Evolutionary conservation across 2,329 filamentous ascomycete genomes (phyloP).

Genomic region (Fusarium sp.): DNA sequence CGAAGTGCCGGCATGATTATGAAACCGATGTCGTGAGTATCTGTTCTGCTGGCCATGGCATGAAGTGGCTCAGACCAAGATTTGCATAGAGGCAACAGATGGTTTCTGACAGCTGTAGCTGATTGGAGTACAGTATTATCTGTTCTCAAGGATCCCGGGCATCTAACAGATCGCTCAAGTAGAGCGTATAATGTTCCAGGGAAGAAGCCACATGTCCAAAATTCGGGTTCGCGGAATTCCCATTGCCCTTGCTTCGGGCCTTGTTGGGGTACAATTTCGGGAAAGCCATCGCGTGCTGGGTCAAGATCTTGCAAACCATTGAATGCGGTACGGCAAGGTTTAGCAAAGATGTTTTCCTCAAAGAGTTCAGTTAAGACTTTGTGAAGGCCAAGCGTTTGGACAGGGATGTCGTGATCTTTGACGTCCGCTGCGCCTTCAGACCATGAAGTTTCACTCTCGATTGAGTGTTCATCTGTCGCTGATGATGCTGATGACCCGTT

Average conservation of each 20-base stretch:
- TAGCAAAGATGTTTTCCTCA: constrained; percentile 14
- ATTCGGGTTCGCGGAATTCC: constrained; percentile 52
- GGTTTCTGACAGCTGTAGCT: neutral
- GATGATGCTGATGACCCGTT: neutral
- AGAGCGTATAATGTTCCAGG: constrained; percentile 56
- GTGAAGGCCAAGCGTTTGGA: neutral
- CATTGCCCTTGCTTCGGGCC: constrained; percentile 50
- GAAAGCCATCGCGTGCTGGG: constrained; percentile 38
- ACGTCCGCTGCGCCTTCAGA: neutral
- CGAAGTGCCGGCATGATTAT: constrained; percentile 65
- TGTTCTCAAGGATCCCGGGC: constrained; percentile 38
- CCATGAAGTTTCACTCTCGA: neutral
- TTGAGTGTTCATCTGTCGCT: neutral
- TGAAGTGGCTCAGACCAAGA: constrained; percentile 41
- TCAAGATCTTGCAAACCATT: neutral
- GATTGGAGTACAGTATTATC: neutral
- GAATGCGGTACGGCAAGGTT: neutral
- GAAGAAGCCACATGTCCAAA: constrained; percentile 63
- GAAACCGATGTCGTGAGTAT: constrained; percentile 70
- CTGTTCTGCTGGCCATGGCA: constrained; percentile 59
- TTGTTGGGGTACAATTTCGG: constrained; percentile 53
- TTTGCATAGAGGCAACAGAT: constrained; percentile 24
- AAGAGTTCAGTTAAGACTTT: constrained; percentile 1
- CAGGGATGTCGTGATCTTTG: neutral
- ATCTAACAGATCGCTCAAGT: constrained; percentile 53